These are phyloP conservation scores for Fusarium avenaceum DNA, from an alignment of 2,329 filamentous ascomycete genomes.

Conservation along the genomic window DNA sequence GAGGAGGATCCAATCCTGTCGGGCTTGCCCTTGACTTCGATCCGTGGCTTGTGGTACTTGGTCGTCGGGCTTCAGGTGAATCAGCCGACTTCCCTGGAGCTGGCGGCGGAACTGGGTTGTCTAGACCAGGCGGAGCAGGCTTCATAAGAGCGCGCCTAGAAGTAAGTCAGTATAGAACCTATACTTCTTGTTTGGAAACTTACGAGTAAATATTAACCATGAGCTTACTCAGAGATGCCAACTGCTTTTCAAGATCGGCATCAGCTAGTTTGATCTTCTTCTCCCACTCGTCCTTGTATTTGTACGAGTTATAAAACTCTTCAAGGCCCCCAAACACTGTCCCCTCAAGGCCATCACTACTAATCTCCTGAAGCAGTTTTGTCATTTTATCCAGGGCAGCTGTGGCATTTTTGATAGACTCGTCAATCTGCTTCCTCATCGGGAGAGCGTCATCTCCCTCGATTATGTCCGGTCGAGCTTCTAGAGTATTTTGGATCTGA, in stretches of 20 bases:
- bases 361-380: conserved; percentile 49
- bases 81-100: conserved; percentile 14
- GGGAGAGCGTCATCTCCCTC: conserved; percentile 50
- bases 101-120: conserved; percentile 31
- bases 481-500: conserved; percentile 50
- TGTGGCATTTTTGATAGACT: conserved; percentile 46
- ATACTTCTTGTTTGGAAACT: conserved; percentile 13
- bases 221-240: conserved; percentile 47
- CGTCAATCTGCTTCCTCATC: conserved; percentile 51
- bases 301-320: conserved; percentile 54
- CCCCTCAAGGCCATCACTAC: conserved; percentile 43
- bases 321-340: conserved; percentile 43
- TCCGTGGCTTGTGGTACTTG: not conserved
- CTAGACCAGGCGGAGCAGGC: conserved; percentile 41
- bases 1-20: conserved; percentile 34
- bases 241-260: conserved; percentile 49
- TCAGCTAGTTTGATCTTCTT: conserved; percentile 52
- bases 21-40: conserved; percentile 15
- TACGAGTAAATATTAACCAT: conserved; percentile 55
- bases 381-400: conserved; percentile 50
- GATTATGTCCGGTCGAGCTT: conserved; percentile 50
- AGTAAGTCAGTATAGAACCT: not conserved
- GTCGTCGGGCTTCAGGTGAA: not conserved
- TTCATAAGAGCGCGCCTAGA: conserved; percentile 50
- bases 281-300: conserved; percentile 52